phyloP scores from a whole-genome alignment of 176 grass and related monocot genomes.

The Rhynchospora breviuscula region DNA sequence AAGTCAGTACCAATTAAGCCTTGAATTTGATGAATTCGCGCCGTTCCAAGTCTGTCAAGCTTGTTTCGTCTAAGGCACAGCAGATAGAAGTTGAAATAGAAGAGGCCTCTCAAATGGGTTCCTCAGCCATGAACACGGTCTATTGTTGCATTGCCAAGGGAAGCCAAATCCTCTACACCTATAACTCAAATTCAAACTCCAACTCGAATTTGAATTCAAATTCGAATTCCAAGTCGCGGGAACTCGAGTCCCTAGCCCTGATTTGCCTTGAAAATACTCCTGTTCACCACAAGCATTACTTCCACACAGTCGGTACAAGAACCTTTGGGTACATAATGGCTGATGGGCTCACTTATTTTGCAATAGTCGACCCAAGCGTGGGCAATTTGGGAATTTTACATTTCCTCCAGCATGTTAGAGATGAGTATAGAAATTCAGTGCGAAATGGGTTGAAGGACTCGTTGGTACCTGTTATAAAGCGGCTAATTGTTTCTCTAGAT shows the following conservation, averaged over 20 bases:
- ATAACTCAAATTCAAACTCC: conserved; percentile 48
- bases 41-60: conserved; percentile 65
- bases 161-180: conserved; percentile 51
- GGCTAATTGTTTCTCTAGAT: conserved; percentile 60
- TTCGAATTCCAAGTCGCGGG: not conserved
- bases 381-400: conserved; percentile 57
- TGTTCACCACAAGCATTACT: conserved; percentile 45
- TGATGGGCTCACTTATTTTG: conserved; percentile 68
- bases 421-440: conserved; percentile 34
- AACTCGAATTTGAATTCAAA: not conserved
- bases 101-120: conserved; percentile 55
- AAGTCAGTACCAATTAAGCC: not conserved
- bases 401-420: conserved; percentile 55
- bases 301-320: conserved; percentile 51
- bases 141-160: conserved; percentile 87
- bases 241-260: conserved; percentile 39
- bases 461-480: conserved; percentile 61
- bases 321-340: conserved; percentile 60
- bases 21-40: conserved; percentile 75
- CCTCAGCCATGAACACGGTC: conserved; percentile 62
- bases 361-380: conserved; percentile 72
- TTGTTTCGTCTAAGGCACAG: conserved; percentile 45
- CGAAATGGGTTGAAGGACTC: conserved; percentile 44
- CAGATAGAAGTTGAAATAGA: conserved; percentile 60
- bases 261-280: conserved; percentile 65